Evolutionary conservation across 306 rosid genomes (phyloP).

Genomic region (Quillaja saponaria): DNA sequence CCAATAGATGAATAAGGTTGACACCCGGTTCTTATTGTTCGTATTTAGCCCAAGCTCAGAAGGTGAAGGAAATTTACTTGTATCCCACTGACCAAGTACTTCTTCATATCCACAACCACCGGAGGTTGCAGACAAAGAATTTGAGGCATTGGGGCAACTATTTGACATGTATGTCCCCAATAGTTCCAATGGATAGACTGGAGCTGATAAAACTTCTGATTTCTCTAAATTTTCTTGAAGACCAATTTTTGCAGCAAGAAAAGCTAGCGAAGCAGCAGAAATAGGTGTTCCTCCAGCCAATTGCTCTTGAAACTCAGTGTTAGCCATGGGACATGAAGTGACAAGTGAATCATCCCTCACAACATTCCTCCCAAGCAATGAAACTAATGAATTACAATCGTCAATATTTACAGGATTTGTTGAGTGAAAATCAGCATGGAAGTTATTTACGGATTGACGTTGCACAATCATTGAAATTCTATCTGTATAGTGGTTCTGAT

Average conservation of each 20-base stretch:
- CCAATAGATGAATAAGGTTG: conserved; percentile 42
- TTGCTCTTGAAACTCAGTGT: conserved; percentile 44
- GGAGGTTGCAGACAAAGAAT: conserved; percentile 33
- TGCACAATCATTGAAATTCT: conserved; percentile 47
- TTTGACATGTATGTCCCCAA: conserved; percentile 39
- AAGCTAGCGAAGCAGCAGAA: conserved; percentile 45
- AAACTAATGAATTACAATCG: conserved; percentile 33
- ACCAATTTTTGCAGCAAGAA: conserved; percentile 42
- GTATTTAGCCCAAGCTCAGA: conserved; percentile 31
- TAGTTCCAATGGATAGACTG: conserved; percentile 36
- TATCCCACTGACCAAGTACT: conserved; percentile 38
- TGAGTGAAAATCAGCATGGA: conserved; percentile 30
- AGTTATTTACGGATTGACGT: conserved; percentile 30
- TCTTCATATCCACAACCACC: conserved; percentile 41
- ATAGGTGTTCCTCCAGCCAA: conserved; percentile 34
- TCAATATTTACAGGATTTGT: conserved; percentile 26
- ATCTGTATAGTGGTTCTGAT: conserved; percentile 36
- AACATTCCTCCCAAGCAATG: conserved; percentile 36
- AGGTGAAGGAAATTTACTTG: conserved; percentile 33
- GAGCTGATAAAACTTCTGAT: conserved; percentile 38
- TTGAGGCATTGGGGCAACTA: conserved; percentile 46
- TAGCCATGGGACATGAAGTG: conserved; percentile 35
- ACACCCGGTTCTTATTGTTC: conserved; percentile 22
- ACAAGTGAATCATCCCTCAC: conserved; percentile 36
- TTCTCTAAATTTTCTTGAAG: conserved; percentile 54